Evolutionary conservation across 345 rosid species (phyloP).

Genomic region (Eucalyptus cloeziana): DNA sequence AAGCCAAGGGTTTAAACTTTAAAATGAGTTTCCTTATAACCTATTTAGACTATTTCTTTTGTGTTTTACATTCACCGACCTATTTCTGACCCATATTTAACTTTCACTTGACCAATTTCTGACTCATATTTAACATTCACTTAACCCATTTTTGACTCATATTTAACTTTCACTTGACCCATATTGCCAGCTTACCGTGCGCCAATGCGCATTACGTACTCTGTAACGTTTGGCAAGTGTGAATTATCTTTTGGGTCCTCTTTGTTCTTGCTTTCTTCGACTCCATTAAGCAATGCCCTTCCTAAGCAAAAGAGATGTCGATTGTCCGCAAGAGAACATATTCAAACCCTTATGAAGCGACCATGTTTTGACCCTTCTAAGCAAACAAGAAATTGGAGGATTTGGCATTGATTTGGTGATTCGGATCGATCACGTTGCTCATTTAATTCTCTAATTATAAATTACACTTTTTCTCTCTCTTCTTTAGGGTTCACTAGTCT

Average conservation of each 20-base stretch:
- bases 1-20: too few relatives aligned
- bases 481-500: neutral
- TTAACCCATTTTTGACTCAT: too few relatives aligned
- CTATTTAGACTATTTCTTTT: too few relatives aligned
- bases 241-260: neutral
- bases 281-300: neutral
- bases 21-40: too few relatives aligned
- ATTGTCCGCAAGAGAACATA: neutral
- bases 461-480: accelerated
- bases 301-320: neutral
- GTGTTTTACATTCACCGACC: too few relatives aligned
- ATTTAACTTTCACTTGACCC: too few relatives aligned
- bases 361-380: neutral
- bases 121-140: too few relatives aligned
- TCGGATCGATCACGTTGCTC: neutral
- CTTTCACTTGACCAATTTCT: too few relatives aligned
- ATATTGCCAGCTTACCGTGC: too few relatives aligned
- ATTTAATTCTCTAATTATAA: too few relatives aligned
- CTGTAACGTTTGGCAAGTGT: neutral
- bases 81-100: too few relatives aligned
- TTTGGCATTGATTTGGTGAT: neutral
- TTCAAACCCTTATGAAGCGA: neutral
- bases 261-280: neutral
- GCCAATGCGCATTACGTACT: neutral
- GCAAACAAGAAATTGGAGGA: neutral